phyloP scores from a whole-genome alignment of 108 stramenopile species.

The Cyclotella kingstonii region DNA sequence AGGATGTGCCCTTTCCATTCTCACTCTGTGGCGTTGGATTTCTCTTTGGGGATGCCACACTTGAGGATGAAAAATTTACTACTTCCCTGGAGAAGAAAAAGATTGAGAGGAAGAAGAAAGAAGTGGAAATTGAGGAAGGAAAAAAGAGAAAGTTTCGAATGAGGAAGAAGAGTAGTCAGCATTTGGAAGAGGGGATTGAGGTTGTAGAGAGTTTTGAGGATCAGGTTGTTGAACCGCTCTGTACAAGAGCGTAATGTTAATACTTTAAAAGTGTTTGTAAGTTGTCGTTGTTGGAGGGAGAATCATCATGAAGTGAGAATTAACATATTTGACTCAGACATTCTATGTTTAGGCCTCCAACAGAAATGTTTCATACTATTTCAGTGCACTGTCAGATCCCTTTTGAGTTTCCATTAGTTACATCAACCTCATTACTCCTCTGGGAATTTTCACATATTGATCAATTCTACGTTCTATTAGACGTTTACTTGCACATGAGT shows the following conservation, averaged over 20 bases:
- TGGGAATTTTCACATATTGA: too few species aligned
- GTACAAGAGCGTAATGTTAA: background rate
- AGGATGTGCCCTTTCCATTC: slow-evolving; percentile 55
- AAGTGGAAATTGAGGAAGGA: slow-evolving; percentile 47
- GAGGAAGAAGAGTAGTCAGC: slow-evolving; percentile 41
- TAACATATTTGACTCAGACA: too few species aligned
- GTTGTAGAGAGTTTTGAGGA: slow-evolving; percentile 47
- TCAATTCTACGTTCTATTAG: too few species aligned
- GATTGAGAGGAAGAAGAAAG: slow-evolving; percentile 44
- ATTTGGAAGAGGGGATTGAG: slow-evolving; percentile 52
- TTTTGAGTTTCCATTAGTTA: too few species aligned
- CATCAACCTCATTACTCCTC: too few species aligned
- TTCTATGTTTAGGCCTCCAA: too few species aligned
- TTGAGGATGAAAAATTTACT: slow-evolving; percentile 51
- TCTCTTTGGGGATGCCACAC: slow-evolving; percentile 63
- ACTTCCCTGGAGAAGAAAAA: slow-evolving; percentile 46
- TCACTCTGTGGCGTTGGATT: slow-evolving; percentile 61
- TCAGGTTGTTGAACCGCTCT: background rate
- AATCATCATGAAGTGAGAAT: too few species aligned
- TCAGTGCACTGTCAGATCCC: too few species aligned
- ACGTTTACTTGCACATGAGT: too few species aligned
- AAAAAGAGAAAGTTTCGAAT: slow-evolving; percentile 50
- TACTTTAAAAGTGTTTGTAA: too few species aligned
- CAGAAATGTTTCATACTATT: too few species aligned
- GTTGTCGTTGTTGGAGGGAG: too few species aligned